phyloP scores from a whole-genome alignment of 148 eudicot genomes.

The Vaccinium corymbosum region DNA sequence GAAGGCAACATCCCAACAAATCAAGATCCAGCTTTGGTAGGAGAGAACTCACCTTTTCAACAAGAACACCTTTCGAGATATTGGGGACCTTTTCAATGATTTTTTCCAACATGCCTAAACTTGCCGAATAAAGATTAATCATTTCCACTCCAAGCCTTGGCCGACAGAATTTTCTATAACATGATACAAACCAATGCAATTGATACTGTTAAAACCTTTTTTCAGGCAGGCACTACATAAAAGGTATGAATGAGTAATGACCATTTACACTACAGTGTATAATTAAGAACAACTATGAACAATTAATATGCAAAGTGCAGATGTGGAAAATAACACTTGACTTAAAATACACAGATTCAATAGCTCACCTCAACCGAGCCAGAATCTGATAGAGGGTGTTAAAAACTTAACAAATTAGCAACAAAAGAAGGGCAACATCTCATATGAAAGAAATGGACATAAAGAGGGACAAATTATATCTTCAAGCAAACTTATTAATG shows the following conservation, averaged over 20 bases:
- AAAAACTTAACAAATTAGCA: not conserved
- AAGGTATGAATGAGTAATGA: too few species aligned
- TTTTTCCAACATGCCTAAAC: not conserved
- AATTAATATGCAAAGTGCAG: not conserved
- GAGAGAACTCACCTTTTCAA: not conserved
- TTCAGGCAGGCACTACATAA: too few species aligned
- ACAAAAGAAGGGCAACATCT: not conserved
- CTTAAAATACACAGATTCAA: not conserved
- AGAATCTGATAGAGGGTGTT: not conserved
- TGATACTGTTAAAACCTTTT: too few species aligned
- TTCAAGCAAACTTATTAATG: not conserved
- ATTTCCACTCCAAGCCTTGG: not conserved
- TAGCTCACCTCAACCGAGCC: not conserved
- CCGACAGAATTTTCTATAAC: not conserved
- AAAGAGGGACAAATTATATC: not conserved
- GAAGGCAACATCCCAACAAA: not conserved
- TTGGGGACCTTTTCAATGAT: not conserved
- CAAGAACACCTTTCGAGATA: not conserved
- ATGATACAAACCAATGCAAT: not conserved
- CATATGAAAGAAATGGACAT: not conserved
- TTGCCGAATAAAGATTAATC: slow-evolving; percentile 4
- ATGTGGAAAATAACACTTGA: too few species aligned
- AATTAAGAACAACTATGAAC: too few species aligned
- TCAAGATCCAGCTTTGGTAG: not conserved
- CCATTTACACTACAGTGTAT: too few species aligned